Evolutionary conservation across 169 alveolate genomes (phyloP), one percentile per base, ranked within the genome.

Genomic region (Plasmodium chabaudi): DNA sequence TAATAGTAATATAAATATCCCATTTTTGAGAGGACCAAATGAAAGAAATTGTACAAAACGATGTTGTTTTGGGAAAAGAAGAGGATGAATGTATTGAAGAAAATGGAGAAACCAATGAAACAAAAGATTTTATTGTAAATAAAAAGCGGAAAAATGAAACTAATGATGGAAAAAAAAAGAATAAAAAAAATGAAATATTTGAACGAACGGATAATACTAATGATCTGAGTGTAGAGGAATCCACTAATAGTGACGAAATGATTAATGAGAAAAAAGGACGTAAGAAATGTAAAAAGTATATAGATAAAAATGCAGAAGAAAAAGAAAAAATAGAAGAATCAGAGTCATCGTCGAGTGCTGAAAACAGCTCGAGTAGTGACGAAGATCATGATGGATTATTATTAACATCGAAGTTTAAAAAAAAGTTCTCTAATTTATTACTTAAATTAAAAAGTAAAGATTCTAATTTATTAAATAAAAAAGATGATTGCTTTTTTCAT

Each of bases 331-430:
- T 61, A 19, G 75, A 75, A 34, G 70, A 56, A 34, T 47, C 13
- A 19, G 70, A 39, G 27, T n/a, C 64, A 0, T 19, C 49, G 12
- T 49, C 68, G 13, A 55, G 82, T 65, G 89, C 51, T 56, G 89
- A 67, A 9, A 55, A 79, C 13, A 79, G 89, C 46, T 79, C 89
- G 15, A 79, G 89, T 46, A 79, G 89, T 65, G 89, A 79, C 46
- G 89, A 79, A 79, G 89, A 79, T 49, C 89, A 79, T 65, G 89
- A 79, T 21, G 89, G 89, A 9, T 79, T 79, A 19, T 42, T 79
- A n/a, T 34, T 79, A 53, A 79, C 89, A 53, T 79, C 89, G 13
- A 79, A 79, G 17, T 79, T 79, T 53, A 67, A 79, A 27, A 79
- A 79, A 79, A 79, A 79, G 46, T 79, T 65, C 56, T 65, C 72